These are phyloP conservation scores for Tulasnella sp. DNA, from an alignment of 768 basidiomycete species.

Conservation along the genomic window DNA sequence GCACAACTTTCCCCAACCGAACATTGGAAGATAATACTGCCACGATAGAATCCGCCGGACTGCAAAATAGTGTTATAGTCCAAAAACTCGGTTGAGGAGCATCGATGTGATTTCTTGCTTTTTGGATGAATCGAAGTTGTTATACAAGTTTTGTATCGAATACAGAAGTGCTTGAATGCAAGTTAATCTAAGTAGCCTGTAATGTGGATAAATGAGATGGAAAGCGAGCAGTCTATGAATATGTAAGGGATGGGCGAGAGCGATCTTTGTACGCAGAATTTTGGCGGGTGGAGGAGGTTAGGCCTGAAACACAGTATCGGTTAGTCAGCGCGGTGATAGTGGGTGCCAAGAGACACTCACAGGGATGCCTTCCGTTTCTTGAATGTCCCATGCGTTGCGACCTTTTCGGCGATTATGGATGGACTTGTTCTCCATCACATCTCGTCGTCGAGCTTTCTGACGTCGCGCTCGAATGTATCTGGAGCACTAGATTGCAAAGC, in stretches of 20 bases:
- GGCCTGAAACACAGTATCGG: too few species aligned
- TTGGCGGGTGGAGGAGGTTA: too few species aligned
- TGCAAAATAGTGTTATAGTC: constrained; percentile 73
- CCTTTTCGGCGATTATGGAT: constrained; percentile 5
- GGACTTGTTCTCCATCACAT: constrained; percentile 4
- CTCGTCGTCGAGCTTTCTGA: constrained; percentile 1
- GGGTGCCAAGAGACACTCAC: too few species aligned
- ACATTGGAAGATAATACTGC: constrained; percentile 47
- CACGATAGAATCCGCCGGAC: constrained; percentile 59
- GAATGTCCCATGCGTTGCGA: constrained; percentile 12
- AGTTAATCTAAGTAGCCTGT: too few species aligned
- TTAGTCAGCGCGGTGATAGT: too few species aligned
- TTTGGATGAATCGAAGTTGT: too few species aligned
- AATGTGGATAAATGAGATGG: too few species aligned
- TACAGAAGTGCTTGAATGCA: too few species aligned
- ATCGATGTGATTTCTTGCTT: not conserved
- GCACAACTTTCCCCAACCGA: constrained; percentile 79
- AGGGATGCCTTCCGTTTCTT: constrained; percentile 10
- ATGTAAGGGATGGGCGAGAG: too few species aligned
- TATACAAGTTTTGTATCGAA: too few species aligned
- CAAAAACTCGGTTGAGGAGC: constrained; percentile 34
- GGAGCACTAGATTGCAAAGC: not conserved
- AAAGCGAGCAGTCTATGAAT: too few species aligned
- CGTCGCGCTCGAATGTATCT: constrained; percentile 5
- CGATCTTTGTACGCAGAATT: too few species aligned